Conservation (phyloP, 192 early-diverging fungal genomes). For the Entomortierella parvispora region DNA sequence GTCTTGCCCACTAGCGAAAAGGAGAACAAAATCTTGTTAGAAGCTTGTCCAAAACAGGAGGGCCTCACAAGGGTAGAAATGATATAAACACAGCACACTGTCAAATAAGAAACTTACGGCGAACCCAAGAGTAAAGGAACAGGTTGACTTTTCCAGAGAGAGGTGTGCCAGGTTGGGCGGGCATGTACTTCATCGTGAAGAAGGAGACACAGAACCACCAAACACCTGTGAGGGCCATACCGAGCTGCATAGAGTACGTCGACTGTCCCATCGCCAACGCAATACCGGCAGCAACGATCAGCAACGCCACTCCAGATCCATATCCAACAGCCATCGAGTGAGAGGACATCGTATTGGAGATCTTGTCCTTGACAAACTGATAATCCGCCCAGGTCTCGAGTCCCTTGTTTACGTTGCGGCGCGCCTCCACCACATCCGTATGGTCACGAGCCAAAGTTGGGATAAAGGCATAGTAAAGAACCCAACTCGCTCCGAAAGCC, state of each 20-base stretch:
- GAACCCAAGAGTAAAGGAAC: slow-evolving; percentile 55
- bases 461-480: slow-evolving; percentile 66
- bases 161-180: slow-evolving; percentile 54
- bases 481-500: slow-evolving; percentile 57
- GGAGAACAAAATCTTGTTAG: slow-evolving; percentile 8
- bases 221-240: slow-evolving; percentile 54
- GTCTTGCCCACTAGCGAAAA: slow-evolving; percentile 32
- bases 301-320: slow-evolving; percentile 39
- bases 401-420: slow-evolving; percentile 7
- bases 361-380: slow-evolving; percentile 21
- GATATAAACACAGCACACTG: too few species aligned
- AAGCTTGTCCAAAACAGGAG: slow-evolving; percentile 9
- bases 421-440: slow-evolving; percentile 37
- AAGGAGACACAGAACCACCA: slow-evolving; percentile 63
- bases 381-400: slow-evolving; percentile 31
- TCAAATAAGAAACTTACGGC: slow-evolving; percentile 14
- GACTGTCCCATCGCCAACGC: slow-evolving; percentile 30
- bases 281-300: slow-evolving; percentile 52
- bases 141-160: slow-evolving; percentile 53
- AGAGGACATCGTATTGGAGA: slow-evolving; percentile 55
- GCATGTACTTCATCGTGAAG: slow-evolving; percentile 50
- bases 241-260: slow-evolving; percentile 53
- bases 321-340: slow-evolving; percentile 52
- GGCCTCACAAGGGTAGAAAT: too few species aligned
- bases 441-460: slow-evolving; percentile 56